Evolutionary conservation across 1,284 basidiomycete species (phyloP).

Genomic region (Ceratorhiza oryzae-sativae): DNA sequence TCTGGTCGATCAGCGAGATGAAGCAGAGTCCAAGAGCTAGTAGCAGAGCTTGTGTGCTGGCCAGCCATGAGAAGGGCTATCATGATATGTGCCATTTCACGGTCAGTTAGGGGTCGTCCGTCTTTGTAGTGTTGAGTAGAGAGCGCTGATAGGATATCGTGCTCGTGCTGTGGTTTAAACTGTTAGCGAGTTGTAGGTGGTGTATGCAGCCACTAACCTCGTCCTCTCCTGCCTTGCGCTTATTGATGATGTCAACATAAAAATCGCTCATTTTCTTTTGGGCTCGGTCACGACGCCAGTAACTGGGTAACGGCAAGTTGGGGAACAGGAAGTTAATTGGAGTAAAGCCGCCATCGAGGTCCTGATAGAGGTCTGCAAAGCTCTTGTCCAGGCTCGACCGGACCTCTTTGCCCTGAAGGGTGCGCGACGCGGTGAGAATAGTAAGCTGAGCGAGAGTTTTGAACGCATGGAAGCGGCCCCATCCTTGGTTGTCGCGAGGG

Average conservation of each 20-base stretch:
- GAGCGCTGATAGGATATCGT: constrained; percentile 94
- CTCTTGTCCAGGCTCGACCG: constrained; percentile 79
- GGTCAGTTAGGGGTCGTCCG: constrained; percentile 80
- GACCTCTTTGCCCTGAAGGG: constrained; percentile 93
- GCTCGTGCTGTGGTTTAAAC: constrained; percentile 60
- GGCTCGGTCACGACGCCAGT: constrained; percentile 85
- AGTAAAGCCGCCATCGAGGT: constrained; percentile 92
- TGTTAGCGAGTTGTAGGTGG: neutral
- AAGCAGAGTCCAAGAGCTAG: constrained; percentile 90
- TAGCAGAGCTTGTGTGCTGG: constrained; percentile 96
- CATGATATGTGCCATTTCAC: constrained; percentile 97
- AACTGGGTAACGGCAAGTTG: constrained; percentile 89
- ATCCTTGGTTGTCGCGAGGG: constrained; percentile 47
- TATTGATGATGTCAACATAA: constrained; percentile 87
- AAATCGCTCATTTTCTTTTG: constrained; percentile 95
- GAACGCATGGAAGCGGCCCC: constrained; percentile 77
- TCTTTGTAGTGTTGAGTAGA: constrained; percentile 84
- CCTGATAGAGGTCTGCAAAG: constrained; percentile 87
- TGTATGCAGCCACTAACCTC: constrained; percentile 50
- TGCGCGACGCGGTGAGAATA: constrained; percentile 92
- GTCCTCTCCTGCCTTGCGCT: constrained; percentile 66
- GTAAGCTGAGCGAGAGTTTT: constrained; percentile 89
- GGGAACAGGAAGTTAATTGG: constrained; percentile 95
- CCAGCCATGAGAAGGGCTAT: constrained; percentile 96
- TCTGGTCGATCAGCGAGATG: constrained; percentile 85